phyloP scores from a whole-genome alignment of 495 filamentous ascomycete genomes.

The Hyaloscypha bicolor region DNA sequence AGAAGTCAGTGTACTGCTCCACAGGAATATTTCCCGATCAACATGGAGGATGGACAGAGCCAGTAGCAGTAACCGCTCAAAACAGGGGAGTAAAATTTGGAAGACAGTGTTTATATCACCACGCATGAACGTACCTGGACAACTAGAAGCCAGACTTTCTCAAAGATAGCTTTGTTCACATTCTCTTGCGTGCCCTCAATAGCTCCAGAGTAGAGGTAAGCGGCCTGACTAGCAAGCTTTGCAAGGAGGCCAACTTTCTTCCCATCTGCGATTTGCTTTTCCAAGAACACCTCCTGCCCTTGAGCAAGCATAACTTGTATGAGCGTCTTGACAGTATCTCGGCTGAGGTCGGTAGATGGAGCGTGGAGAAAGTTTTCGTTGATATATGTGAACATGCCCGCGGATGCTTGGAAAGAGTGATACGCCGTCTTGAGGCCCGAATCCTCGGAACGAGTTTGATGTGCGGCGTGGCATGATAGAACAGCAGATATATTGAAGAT shows the following conservation, averaged over 20 bases:
- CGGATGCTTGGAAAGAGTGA: slow-evolving; percentile 96
- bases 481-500: slow-evolving; percentile 99
- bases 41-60: background rate
- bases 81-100: background rate
- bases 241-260: slow-evolving; percentile 94
- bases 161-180: slow-evolving; percentile 87
- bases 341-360: slow-evolving; percentile 89
- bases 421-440: slow-evolving; percentile 93
- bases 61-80: background rate
- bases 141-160: slow-evolving; percentile 90
- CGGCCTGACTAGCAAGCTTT: slow-evolving; percentile 89
- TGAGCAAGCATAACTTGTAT: slow-evolving; percentile 94
- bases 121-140: slow-evolving; percentile 60
- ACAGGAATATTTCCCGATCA: background rate
- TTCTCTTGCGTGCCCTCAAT: slow-evolving; percentile 91
- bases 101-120: background rate
- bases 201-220: slow-evolving; percentile 83
- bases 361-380: slow-evolving; percentile 99
- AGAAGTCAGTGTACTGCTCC: slow-evolving; percentile 11
- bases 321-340: slow-evolving; percentile 92
- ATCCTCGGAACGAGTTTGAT: slow-evolving; percentile 90
- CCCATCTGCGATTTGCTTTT: slow-evolving; percentile 90
- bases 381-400: slow-evolving; percentile 99
- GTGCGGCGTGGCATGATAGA: slow-evolving; percentile 91
- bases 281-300: slow-evolving; percentile 94